phyloP scores from a whole-genome alignment of 305 asterid genomes.

The Fraxinus velutina region DNA sequence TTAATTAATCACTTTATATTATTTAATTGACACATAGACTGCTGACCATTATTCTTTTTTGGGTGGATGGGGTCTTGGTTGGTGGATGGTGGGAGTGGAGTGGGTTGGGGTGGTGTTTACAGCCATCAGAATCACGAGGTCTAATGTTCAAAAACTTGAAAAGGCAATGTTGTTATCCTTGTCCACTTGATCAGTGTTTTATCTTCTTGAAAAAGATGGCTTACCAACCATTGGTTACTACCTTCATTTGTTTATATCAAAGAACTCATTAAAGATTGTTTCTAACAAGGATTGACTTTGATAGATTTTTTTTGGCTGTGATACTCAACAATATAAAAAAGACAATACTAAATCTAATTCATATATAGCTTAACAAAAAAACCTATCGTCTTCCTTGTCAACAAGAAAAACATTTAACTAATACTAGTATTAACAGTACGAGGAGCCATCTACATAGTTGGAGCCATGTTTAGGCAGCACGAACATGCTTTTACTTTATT shows the following conservation, averaged over 20 bases:
- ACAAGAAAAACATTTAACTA: background rate
- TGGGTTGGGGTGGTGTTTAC: background rate
- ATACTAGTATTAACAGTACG: background rate
- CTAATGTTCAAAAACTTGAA: background rate
- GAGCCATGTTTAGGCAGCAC: background rate
- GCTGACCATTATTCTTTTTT: background rate
- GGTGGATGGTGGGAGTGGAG: background rate
- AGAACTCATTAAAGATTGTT: background rate
- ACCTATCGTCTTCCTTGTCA: background rate
- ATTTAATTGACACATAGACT: background rate
- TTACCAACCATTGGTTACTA: background rate
- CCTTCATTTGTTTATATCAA: background rate
- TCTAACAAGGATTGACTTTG: background rate
- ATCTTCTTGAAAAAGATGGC: background rate
- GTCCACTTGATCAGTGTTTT: background rate
- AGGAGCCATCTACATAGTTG: background rate
- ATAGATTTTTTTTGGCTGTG: background rate
- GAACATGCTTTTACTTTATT: background rate
- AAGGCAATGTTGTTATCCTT: background rate
- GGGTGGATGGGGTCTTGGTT: background rate
- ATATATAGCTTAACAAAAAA: background rate
- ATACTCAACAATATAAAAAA: background rate
- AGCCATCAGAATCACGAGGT: background rate
- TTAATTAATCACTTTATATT: background rate
- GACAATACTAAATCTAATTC: background rate